These are phyloP conservation scores for Metarhizium robertsii DNA, from an alignment of 2,329 filamentous ascomycete species.

Conservation along the genomic window DNA sequence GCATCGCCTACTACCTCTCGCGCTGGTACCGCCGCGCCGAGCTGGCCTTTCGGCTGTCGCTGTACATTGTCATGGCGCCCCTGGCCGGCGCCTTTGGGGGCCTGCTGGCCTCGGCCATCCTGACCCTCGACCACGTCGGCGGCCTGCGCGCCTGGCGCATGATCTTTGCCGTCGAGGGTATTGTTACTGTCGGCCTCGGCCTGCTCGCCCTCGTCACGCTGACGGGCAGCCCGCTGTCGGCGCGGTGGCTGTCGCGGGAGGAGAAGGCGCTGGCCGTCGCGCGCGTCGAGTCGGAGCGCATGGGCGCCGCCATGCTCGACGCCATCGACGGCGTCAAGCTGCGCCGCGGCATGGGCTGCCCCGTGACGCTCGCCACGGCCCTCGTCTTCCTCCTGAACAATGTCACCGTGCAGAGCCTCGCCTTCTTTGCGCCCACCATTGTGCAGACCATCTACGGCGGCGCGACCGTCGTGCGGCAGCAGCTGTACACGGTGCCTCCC, in stretches of 20 bases:
- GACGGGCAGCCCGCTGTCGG: conserved; percentile 60
- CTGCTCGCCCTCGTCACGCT: conserved; percentile 55
- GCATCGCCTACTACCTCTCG: conserved; percentile 66
- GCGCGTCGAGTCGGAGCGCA: conserved; percentile 58
- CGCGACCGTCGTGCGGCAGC: conserved; percentile 46
- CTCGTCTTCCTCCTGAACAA: conserved; percentile 57
- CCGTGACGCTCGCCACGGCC: conserved; percentile 46
- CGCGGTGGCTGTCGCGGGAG: conserved; percentile 53
- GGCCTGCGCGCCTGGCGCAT: conserved; percentile 51
- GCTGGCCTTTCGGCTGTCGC: conserved; percentile 54
- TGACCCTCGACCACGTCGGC: conserved; percentile 51
- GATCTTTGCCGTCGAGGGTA: conserved; percentile 63
- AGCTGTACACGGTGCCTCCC: conserved; percentile 62
- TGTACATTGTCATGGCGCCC: conserved; percentile 64
- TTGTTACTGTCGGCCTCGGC: conserved; percentile 43
- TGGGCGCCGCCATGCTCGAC: conserved; percentile 54
- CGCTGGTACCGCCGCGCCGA: conserved; percentile 65
- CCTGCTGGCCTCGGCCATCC: conserved; percentile 53
- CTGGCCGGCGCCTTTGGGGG: conserved; percentile 65
- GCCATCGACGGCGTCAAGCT: conserved; percentile 50
- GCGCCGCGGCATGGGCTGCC: conserved; percentile 52
- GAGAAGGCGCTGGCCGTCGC: conserved; percentile 59
- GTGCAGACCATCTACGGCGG: conserved; percentile 57
- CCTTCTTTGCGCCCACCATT: conserved; percentile 62
- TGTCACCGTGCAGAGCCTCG: conserved; percentile 61